Conservation (phyloP, 805 yeast species). For the Candida incommunis region DNA sequence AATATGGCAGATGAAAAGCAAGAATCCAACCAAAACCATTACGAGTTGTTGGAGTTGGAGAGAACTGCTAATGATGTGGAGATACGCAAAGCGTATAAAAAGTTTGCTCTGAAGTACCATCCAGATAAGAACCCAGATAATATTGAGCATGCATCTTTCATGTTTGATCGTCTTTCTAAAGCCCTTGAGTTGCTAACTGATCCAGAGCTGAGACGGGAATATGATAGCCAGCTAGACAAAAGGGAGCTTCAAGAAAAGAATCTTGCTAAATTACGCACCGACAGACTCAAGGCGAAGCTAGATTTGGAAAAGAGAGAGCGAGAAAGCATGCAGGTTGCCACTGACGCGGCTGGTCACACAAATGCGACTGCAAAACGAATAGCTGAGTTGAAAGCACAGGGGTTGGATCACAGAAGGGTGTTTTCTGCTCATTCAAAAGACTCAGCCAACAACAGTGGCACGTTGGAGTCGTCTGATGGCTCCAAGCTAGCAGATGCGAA, state of each 20-base stretch:
- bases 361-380: not conserved
- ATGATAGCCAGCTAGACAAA: conserved; percentile 36
- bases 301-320: not conserved
- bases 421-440: too few relatives aligned
- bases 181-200: conserved; percentile 88
- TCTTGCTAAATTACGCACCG: not conserved
- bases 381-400: not conserved
- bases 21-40: too few relatives aligned
- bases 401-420: not conserved
- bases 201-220: conserved; percentile 72
- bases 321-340: not conserved
- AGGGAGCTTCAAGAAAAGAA: not conserved
- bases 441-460: too few relatives aligned
- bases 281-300: not conserved
- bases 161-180: conserved; percentile 78
- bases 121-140: conserved; percentile 16
- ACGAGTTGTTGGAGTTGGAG: conserved; percentile 11
- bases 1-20: too few relatives aligned
- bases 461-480: too few relatives aligned
- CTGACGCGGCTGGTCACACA: not conserved
- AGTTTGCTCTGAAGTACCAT: conserved; percentile 10
- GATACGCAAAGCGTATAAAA: conserved; percentile 6
- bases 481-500: too few relatives aligned
- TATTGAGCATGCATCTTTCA: conserved; percentile 75
- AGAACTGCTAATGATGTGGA: not conserved